Conservation (phyloP, 192 early-diverging fungal genomes). For the Phlyctochytrium planicorne region DNA sequence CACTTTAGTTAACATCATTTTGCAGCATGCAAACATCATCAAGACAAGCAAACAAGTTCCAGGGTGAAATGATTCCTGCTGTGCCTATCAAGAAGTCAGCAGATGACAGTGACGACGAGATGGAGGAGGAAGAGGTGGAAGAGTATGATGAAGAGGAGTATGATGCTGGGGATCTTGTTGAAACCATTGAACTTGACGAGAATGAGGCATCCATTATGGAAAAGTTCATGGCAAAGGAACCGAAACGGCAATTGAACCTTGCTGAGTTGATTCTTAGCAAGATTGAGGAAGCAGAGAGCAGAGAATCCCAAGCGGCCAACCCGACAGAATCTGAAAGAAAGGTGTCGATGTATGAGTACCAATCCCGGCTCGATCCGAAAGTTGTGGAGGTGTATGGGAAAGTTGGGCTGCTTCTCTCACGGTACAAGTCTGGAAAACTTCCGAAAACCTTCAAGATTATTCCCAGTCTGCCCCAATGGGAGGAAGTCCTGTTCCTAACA, state of each 20-base stretch:
- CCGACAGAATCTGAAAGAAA: constrained; percentile 23
- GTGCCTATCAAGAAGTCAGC: not conserved
- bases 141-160: constrained; percentile 61
- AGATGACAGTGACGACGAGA: constrained; percentile 44
- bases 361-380: constrained; percentile 71
- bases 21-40: too few relatives aligned
- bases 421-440: constrained; percentile 92
- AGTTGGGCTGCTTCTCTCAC: constrained; percentile 82
- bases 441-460: constrained; percentile 99
- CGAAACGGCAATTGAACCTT: constrained; percentile 80
- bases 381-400: constrained; percentile 94
- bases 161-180: constrained; percentile 64
- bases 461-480: constrained; percentile 93
- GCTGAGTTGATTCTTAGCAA: constrained; percentile 97
- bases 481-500: constrained; percentile 92
- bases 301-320: constrained; percentile 17
- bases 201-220: constrained; percentile 79
- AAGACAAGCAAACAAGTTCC: too few relatives aligned
- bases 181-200: constrained; percentile 67
- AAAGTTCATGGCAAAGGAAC: constrained; percentile 87
- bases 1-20: too few relatives aligned
- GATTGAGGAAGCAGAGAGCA: constrained; percentile 73
- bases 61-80: too few relatives aligned
- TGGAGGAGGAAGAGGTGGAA: constrained; percentile 65
- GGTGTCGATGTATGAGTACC: constrained; percentile 16